phyloP scores from a whole-genome alignment of 2,329 filamentous ascomycete species.

The Aspergillus sp. region DNA sequence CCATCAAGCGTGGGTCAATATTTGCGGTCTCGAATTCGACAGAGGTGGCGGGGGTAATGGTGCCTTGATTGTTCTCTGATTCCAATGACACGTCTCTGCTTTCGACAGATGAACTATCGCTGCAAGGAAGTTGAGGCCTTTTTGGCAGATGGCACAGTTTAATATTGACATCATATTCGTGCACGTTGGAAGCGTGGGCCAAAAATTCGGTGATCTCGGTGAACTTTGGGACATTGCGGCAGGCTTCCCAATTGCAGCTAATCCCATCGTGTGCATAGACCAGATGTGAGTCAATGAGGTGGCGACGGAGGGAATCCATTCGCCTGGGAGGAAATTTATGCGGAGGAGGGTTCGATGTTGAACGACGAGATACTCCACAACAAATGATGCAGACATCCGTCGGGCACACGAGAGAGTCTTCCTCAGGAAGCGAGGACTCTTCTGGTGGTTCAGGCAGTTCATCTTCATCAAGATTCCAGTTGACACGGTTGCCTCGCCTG shows the following conservation, averaged over 20 bases:
- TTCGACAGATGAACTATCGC: constrained; percentile 8
- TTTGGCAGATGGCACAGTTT: constrained; percentile 15
- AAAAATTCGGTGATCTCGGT: constrained; percentile 21
- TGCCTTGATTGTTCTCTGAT: constrained; percentile 11
- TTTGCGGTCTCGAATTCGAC: constrained; percentile 16
- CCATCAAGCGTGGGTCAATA: constrained; percentile 18
- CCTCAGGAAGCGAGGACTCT: constrained; percentile 2
- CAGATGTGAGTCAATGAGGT: constrained; percentile 26
- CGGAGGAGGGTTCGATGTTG: constrained; percentile 23
- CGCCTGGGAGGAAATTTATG: constrained; percentile 24
- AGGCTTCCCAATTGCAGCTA: constrained; percentile 21
- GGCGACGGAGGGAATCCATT: constrained; percentile 23
- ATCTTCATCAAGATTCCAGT: constrained; percentile 20
- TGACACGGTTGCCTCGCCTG: constrained; percentile 22
- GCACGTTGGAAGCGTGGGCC: constrained; percentile 15
- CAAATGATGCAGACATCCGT: constrained; percentile 28
- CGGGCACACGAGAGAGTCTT: constrained; percentile 13
- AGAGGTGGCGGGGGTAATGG: constrained; percentile 18
- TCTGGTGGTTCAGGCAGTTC: constrained; percentile 14
- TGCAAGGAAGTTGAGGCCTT: constrained; percentile 4
- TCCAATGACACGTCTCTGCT: constrained; percentile 1
- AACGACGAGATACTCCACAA: constrained; percentile 22
- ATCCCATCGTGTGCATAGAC: constrained; percentile 18
- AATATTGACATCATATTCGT: constrained; percentile 20
- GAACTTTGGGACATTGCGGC: constrained; percentile 19